Base-by-base conservation (phyloP, 805 yeast species). In the Cyberlindnera samutprakarnensis region DNA sequence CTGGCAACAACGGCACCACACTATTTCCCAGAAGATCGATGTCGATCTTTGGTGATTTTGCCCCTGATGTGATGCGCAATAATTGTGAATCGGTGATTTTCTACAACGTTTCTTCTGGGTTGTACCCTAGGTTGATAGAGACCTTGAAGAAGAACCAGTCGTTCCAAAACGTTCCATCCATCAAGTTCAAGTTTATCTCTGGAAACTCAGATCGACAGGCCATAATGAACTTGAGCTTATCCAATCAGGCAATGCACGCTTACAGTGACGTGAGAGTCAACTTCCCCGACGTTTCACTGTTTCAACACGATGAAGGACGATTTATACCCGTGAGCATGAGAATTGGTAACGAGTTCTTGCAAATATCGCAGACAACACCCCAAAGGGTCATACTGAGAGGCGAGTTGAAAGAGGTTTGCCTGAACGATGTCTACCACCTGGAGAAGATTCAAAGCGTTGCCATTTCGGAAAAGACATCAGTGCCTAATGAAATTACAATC, bases 331-430 rank as follows among this genome's bases (percentile, higher is more conserved):
- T 79, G 4, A 68, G 72, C 0, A 37, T 85, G 38, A 76, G 73
- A 44, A 67, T 85, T 32, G 95, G 95, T 7, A 69, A 80, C 35
- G 74, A 72, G 43, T 78, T 64, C 57, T 47, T 84, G 27, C 88
- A 81, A 49, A 55, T 82, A 4, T 47, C 62, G 16, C 61, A 65
- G 15, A 67, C 61, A 16, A 64, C 66, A 18, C 68, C 72, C 3
- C 56, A 53, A 26, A 51, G 62, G n/a, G 31, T 62, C 9, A 66
- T 64, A 37, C 35, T 66, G 12, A 51, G 52, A 11, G 59, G 54
- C 18, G 57, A 45, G 4, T 42, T 62, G 45, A 53, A 57, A 25
- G 51, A 59, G 7, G 40, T 72, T 14, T 56, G 51, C 22, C 35
- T 61, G 27, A 62, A 66, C 32, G 70, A 73, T 40, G 64, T 68